Conservation (phyloP, 2,329 filamentous ascomycete species). For the Setomelanomma holmii region DNA sequence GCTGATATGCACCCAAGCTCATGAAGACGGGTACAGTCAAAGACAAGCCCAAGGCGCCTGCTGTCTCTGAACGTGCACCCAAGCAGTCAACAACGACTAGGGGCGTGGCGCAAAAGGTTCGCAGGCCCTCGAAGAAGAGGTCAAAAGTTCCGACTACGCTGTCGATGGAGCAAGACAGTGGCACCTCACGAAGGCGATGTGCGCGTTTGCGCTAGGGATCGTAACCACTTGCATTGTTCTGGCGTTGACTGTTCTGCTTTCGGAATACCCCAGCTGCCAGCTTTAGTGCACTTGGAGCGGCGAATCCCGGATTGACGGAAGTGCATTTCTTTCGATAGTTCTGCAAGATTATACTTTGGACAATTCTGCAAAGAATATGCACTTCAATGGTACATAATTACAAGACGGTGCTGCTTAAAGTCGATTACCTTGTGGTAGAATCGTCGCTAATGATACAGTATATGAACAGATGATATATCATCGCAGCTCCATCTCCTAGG, state of each 20-base stretch:
- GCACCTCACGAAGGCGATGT: neutral
- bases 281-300: neutral
- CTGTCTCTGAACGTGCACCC: neutral
- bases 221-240: too few species aligned
- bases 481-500: constrained; percentile 24
- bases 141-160: neutral
- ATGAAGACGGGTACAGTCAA: neutral
- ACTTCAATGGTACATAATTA: too few species aligned
- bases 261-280: neutral
- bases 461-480: too few species aligned
- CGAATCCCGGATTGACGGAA: neutral
- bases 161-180: too few species aligned
- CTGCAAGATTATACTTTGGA: too few species aligned
- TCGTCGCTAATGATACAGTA: neutral
- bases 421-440: neutral
- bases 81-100: neutral
- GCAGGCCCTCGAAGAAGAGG: neutral
- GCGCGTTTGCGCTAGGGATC: neutral
- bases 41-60: neutral
- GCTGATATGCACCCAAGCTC: neutral
- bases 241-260: neutral
- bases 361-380: too few species aligned
- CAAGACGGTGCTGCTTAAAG: too few species aligned
- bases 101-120: neutral
- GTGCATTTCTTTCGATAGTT: neutral